Base-by-base conservation (phyloP, 2,329 filamentous ascomycete genomes). In the Myriosclerotinia curreyana region DNA sequence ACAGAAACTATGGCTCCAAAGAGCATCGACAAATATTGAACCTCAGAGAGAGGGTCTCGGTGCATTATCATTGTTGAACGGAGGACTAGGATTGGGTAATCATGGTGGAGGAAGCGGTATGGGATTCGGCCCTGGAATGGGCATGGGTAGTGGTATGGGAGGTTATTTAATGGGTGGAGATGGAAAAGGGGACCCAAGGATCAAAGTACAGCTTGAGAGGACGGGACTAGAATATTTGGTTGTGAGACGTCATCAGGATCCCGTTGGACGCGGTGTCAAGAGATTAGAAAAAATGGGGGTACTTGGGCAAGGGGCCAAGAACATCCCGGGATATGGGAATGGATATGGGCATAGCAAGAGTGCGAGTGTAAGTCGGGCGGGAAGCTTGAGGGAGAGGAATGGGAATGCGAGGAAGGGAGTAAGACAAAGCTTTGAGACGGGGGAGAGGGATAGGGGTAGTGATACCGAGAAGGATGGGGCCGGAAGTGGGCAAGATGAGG, bases 191-290 rank as follows among this genome's bases (percentile, higher is more conserved):
- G 87, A 90, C 70, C 86, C 86, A 1, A 81, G 87, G 5, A 80
- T 90, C 36, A 80, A 82, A 70, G 83, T 85, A 72, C 81, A 88
- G 56, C 81, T 91, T 62, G 88, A 91, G 73, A 82, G 86, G 54
- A 89, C 88, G 1, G 86, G 86, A 20, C 83, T 89, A 75, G 88
- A 91, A 72, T 91, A 91, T 73, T 80, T 87, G n/a, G 88, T 90
- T 11, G 86, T 92, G 42, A 82, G 88, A 62, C 81, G 89, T 52
- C 88, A 88, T 72, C 86, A 90, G 71, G 89, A 90, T 69, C 87
- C 89, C 0, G 80, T 91, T 22, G 84, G 83, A 5, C 82, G 87
- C 53, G 87, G 86, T 0, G 76, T 91, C 22, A 74, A 75, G 34
- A 79, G 85, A 34, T 74, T 88, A 14, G 75, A 80, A 38, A 79